Evolutionary conservation across 2,329 filamentous ascomycete genomes (phyloP), one percentile per base, ranked within the genome.

Genomic region (Aspergillus tamarii): DNA sequence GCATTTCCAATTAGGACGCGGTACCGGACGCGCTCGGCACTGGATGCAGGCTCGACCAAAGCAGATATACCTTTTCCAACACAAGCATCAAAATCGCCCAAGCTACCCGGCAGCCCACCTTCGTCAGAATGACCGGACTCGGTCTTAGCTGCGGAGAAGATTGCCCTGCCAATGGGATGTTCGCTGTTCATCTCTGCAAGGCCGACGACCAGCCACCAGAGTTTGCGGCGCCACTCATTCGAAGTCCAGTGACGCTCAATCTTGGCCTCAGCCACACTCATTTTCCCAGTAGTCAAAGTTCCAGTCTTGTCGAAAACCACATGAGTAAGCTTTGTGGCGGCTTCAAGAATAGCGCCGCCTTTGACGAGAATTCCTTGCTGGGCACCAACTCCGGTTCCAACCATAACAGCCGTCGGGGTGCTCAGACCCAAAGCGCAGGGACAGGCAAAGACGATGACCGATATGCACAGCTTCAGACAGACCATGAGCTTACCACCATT

Each of bases 321-420:
- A 70, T 96, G 91, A 1, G 90, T 96, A 69, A 98, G 87, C 77
- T 93, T 94, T 10, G 93, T 98, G 0, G 93, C 91, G 5, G 88
- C 93, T 81, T 99, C 94, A 4, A 99, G 83, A 34, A 94, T 93
- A 46, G 92, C 94, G 61, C 95, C 95, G 60, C 95, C 94, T 80
- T 99, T 99, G 77, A 98, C 93, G n/a, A 99, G 84, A 70, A 99
- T 99, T 28, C 95, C 95, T 70, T 97, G 91, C 78, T 97, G 92
- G 2, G 95, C 95, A 57, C 95, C 95, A 36, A 97, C 89, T 64
- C 95, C 95, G n/a, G 95, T 98, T 50, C 95, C 95, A 34, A 99
- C 95, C 95, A 99, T 98, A 76, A 99, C 94, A 2, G 95, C 95
- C 0, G 95, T 99, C 2, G 95, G 95, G 1, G 95, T 98, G 28